These are phyloP conservation scores for Acanthamoeba healyi DNA, from an alignment of 208 protist genomes.

Conservation along the genomic window DNA sequence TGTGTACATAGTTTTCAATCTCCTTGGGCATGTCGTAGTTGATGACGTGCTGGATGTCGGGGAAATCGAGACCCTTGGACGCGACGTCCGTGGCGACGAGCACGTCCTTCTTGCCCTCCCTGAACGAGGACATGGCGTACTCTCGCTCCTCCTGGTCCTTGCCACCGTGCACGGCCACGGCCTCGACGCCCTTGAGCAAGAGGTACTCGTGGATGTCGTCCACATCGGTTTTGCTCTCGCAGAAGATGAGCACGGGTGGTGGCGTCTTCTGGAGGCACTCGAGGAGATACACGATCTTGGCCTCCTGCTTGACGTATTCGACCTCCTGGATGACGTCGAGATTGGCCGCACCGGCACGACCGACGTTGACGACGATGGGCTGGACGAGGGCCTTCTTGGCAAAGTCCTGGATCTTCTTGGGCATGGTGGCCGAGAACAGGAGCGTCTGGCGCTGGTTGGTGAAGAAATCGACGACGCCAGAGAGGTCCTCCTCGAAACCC, in stretches of 20 bases:
- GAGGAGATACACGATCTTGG: constrained; percentile 92
- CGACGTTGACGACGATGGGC: constrained; percentile 94
- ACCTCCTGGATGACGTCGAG: constrained; percentile 94
- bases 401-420: constrained; percentile 94
- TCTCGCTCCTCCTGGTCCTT: constrained; percentile 91
- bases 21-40: constrained; percentile 99
- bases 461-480: constrained; percentile 86
- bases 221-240: constrained; percentile 93
- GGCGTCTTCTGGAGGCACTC: constrained; percentile 95
- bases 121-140: constrained; percentile 86
- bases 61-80: constrained; percentile 96
- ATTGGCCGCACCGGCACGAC: constrained; percentile 94
- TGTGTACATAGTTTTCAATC: constrained; percentile 95
- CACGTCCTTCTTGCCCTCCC: constrained; percentile 90
- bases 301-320: constrained; percentile 93
- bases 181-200: constrained; percentile 91
- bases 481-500: constrained; percentile 91
- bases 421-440: constrained; percentile 95
- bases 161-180: constrained; percentile 70
- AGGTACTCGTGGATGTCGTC: constrained; percentile 94
- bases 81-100: constrained; percentile 93
- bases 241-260: constrained; percentile 93
- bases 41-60: constrained; percentile 98
- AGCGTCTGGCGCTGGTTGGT: constrained; percentile 92
- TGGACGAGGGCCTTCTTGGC: constrained; percentile 89